Evolutionary conservation across 2,329 filamentous ascomycete genomes (phyloP).

Genomic region (Alternaria solani): DNA sequence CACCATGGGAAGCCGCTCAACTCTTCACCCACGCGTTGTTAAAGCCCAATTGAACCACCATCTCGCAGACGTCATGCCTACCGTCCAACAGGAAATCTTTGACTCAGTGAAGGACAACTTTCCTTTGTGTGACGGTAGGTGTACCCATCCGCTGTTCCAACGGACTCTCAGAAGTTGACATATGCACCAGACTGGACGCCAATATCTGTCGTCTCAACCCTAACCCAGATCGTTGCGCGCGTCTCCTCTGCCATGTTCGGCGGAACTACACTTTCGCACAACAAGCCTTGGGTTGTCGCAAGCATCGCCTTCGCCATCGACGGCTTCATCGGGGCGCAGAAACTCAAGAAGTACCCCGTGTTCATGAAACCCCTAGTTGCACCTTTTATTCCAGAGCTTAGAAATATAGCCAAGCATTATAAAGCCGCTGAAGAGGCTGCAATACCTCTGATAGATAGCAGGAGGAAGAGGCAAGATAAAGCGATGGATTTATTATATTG

Average conservation of each 20-base stretch:
- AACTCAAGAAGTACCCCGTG: not conserved
- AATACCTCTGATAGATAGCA: not conserved
- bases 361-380: not conserved
- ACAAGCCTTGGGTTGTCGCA: not conserved
- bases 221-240: not conserved
- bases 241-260: not conserved
- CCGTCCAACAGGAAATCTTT: not conserved
- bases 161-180: not conserved
- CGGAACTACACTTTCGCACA: not conserved
- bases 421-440: not conserved
- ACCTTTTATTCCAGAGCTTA: not conserved
- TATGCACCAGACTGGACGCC: not conserved
- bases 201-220: not conserved
- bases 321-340: conserved; percentile 1
- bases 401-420: not conserved
- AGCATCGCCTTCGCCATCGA: not conserved
- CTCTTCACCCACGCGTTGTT: not conserved
- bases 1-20: not conserved
- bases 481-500: not conserved
- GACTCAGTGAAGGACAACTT: not conserved
- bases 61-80: not conserved
- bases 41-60: not conserved
- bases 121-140: not conserved
- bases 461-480: not conserved
- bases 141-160: not conserved